These are phyloP conservation scores for Fusarium fujikuroi DNA, from an alignment of 2,329 filamentous ascomycete species.

Conservation along the genomic window DNA sequence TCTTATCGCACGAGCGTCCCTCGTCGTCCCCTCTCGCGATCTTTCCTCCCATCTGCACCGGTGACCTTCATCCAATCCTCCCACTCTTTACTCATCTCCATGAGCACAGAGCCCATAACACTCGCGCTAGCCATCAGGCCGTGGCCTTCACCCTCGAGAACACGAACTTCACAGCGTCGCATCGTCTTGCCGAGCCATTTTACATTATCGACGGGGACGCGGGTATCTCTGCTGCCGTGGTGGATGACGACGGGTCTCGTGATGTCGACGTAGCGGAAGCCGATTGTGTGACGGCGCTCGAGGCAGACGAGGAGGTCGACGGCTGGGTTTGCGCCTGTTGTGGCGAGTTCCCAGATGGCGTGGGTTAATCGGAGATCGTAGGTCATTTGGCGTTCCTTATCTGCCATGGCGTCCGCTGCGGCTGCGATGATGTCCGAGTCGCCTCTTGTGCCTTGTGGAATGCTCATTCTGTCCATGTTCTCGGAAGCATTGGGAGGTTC, in stretches of 20 bases:
- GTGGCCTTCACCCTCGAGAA: conserved; percentile 92
- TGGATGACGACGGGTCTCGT: conserved; percentile 92
- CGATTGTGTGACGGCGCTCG: conserved; percentile 89
- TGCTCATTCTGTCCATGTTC: conserved; percentile 61
- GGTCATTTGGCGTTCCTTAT: conserved; percentile 76
- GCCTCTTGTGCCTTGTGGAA: conserved; percentile 41
- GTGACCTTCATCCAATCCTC: conserved; percentile 81
- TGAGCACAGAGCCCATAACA: conserved; percentile 94
- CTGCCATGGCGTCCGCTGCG: conserved; percentile 70
- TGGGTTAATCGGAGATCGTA: conserved; percentile 91
- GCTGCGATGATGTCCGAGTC: conserved; percentile 55
- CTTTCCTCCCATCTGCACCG: conserved; percentile 52
- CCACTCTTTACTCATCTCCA: conserved; percentile 95
- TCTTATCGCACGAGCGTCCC: conserved; percentile 38
- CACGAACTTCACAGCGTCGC: conserved; percentile 89
- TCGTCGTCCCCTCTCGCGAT: conserved; percentile 48
- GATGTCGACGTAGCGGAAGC: conserved; percentile 97
- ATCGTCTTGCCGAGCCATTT: conserved; percentile 95
- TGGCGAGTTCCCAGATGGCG: conserved; percentile 93
- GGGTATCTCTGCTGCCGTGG: conserved; percentile 88
- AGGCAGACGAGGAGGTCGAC: conserved; percentile 93
- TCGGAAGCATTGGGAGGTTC: conserved; percentile 52
- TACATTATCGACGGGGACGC: conserved; percentile 95
- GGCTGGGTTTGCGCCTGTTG: conserved; percentile 90
- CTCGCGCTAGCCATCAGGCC: conserved; percentile 93